A percentile compares a stretch with the other conserved stretches of the same genome.
Conservation (phyloP, 179 eudicot genomes). For the Vitellaria paradoxa region DNA sequence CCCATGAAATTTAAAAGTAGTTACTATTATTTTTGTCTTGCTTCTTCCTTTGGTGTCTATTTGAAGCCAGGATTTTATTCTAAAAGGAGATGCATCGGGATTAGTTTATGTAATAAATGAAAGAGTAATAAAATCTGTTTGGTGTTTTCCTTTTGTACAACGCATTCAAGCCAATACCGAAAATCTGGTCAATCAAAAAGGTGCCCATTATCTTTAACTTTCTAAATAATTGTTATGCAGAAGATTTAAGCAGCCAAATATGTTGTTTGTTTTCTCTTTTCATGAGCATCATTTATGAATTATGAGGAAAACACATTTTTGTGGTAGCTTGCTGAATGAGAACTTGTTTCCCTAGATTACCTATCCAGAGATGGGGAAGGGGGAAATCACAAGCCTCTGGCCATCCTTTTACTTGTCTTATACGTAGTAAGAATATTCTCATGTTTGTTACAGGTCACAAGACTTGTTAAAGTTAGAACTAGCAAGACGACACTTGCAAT, state of each 20-base stretch:
- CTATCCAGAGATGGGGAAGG: not conserved
- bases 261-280: not conserved
- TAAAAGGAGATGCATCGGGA: not conserved
- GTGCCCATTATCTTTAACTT: no score
- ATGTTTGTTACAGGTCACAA: conserved; percentile 24
- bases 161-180: not conserved
- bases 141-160: not conserved
- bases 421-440: not conserved
- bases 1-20: not conserved
- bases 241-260: no score
- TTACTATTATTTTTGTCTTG: not conserved
- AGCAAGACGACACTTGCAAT: conserved; percentile 38
- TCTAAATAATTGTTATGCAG: no score
- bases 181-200: no score
- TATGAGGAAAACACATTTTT: not conserved
- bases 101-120: no score
- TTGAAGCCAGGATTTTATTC: not conserved
- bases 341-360: not conserved
- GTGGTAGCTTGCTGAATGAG: not conserved
- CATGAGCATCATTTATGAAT: not conserved
- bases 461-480: conserved; percentile 33
- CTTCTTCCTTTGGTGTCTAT: not conserved
- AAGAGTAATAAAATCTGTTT: not conserved
- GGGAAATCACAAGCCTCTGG: no score
- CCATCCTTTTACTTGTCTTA: not conserved